Evolutionary conservation across 345 rosid species (phyloP), one percentile per base, ranked within the genome.

Genomic region (Populus ilicifolia): DNA sequence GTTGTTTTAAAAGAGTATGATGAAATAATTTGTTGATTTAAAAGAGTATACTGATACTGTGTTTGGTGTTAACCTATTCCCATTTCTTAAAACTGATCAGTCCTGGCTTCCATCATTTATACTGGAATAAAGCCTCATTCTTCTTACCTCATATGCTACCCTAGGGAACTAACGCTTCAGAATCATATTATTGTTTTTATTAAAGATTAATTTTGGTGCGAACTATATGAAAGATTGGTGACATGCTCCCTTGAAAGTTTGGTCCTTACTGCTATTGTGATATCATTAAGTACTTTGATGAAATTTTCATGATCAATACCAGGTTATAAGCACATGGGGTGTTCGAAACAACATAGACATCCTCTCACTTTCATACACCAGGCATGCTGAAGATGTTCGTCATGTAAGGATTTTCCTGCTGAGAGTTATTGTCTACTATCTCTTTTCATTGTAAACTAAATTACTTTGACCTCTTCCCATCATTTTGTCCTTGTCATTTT

Each of bases 321-420:
- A 89, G 94, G 92, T 85, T 52, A 89, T 91, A 30, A 84, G 91
- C 83, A 83, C 90, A n/a, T 91, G 94, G 94, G 92, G 94, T 69
- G 88, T 78, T 67, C 83, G 54, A 46, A 91, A 89, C 83, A 91
- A 80, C 21, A 91, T 91, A 67, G 94, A 91, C 78, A 72, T 91
- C 83, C 92, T 91, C 69, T 89, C 92, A 1, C 84, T 91, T 69
- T 91, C 94, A 12, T 81, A 84, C 73, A 88, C 92, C 33, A 77
- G 94, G 33, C 85, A 85, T 83, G 92, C 89, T 35, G 94, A 89
- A 84, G 94, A 91, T 80, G 67, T 91, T 77, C 90, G 91, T 50
- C 89, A 85, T 66, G 94, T 87, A 78, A 83, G 89, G 50, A 73
- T 48, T 73, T 72, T 75, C 46, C 39, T 70, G 46, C 33, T 23